A percentile compares a stretch with the other conserved stretches of the same genome.
Conservation (phyloP, 139 green algal species). For the Volvox africanus region DNA sequence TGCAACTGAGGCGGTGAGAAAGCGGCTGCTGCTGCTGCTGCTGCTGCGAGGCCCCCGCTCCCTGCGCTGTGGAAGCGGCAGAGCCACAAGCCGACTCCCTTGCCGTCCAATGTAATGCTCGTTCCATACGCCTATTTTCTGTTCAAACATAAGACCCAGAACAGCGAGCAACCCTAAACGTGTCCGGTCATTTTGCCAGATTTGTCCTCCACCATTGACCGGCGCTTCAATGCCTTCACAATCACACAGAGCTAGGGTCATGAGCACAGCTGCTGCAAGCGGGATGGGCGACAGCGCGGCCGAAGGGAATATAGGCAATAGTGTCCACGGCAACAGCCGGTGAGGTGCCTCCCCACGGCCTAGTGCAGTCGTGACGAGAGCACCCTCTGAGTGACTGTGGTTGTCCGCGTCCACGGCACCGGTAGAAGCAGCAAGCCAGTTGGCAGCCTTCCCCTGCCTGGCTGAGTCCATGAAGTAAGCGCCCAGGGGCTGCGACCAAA, state of each 20-base stretch:
- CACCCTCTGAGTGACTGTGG: too few species aligned
- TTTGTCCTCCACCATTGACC: too few species aligned
- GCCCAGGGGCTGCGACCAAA: slow-evolving; percentile 2
- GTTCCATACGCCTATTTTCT: not conserved
- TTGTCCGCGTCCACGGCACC: too few species aligned
- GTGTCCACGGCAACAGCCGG: not conserved
- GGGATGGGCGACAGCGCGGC: not conserved
- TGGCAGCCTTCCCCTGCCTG: not conserved
- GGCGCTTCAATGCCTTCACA: too few species aligned
- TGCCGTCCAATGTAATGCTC: not conserved
- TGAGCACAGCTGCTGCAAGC: not conserved
- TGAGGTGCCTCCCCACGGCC: too few species aligned
- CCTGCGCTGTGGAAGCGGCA: not conserved
- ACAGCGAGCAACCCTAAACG: not conserved
- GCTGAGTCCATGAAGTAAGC: not conserved
- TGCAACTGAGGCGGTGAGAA: not conserved
- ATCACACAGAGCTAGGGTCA: not conserved
- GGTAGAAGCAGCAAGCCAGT: not conserved
- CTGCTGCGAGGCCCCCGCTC: not conserved
- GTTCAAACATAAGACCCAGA: not conserved
- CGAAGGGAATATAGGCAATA: not conserved
- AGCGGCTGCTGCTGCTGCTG: not conserved
- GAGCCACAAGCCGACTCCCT: not conserved
- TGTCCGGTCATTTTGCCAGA: not conserved
- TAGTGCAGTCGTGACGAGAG: too few species aligned